Base-by-base conservation (phyloP, 2,329 filamentous ascomycete genomes). In the Penicillium olsonii region DNA sequence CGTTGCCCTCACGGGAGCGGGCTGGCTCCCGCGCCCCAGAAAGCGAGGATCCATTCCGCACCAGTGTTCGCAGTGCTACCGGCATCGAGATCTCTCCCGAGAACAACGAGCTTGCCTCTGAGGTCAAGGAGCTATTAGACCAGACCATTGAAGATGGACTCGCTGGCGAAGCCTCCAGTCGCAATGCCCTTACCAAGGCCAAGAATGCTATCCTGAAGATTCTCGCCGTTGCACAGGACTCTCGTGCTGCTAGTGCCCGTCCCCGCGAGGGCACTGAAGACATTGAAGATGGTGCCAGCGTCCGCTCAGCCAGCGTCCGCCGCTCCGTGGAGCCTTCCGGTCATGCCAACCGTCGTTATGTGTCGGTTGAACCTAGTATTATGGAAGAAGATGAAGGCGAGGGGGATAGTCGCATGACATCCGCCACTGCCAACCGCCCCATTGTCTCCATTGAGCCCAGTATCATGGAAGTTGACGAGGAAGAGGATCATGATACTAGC, bases 11-110 rank as follows among this genome's bases (percentile, higher is more conserved):
- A 1, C 65, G 70, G 26, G 33, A 35, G 17, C 33, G 33, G n/a
- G 63, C 69, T 4, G 61, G 66, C 5, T 72, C 69, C 29, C 67
- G 68, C 11, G 64, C 56, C n/a, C 71, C 80, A 26, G 76, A 81
- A 24, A 84, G 85, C 2, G 84, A 89, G 3, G 84, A 89, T 33
- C 37, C 72, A 83, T 48, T 77, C 77, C 17, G 87, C 84, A 68
- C 64, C 14, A 73, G 70, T 41, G 60, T 62, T 17, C 65, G 67
- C 41, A 74, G 77, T 39, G 73, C 72, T 4, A 74, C 82, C 9
- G 69, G 77, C n/a, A 73, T 80, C 37, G 72, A 70, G 18, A 73
- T 76, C 39, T 68, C 78, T 2, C 78, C 78, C 1, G 68, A 74
- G 2, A 79, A 84, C 44, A 75, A 75, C 5, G 74, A 79, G 17